Percentiles rank a stretch among this genome's conserved stretches.
phyloP scores from a whole-genome alignment of 768 basidiomycete species.

The Strobilomyces confusus region DNA sequence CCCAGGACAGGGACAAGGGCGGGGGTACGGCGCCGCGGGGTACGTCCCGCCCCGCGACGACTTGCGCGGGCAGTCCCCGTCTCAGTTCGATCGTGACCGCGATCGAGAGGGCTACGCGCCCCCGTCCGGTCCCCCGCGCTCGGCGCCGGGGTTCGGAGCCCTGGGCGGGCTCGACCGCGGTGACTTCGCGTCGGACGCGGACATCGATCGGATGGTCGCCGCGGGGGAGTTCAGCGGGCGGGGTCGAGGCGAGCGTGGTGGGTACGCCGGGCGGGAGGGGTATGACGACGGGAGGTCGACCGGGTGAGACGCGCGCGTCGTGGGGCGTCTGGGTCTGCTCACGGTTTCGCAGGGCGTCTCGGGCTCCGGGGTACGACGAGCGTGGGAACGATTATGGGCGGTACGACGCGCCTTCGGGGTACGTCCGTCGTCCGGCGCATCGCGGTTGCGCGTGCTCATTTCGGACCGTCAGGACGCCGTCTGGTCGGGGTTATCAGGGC shows the following conservation, averaged over 20 bases:
- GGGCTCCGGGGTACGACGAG: neutral
- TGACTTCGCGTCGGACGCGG: conserved; percentile 30
- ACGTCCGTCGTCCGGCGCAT: neutral
- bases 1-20: neutral
- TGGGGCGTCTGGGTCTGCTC: no score
- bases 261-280: no score
- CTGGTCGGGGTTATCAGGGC: conserved; percentile 5
- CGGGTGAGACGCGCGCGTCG: no score
- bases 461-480: neutral
- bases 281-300: no score
- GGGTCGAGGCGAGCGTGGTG: neutral
- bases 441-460: neutral
- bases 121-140: conserved; percentile 9
- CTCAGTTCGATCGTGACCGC: no score
- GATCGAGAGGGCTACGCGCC: neutral
- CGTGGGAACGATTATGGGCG: neutral
- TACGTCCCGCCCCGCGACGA: no score
- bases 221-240: conserved; percentile 9
- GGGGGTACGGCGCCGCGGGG: neutral
- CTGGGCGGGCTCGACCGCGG: conserved; percentile 17
- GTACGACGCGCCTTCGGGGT: conserved; percentile 2
- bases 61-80: no score
- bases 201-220: conserved; percentile 20
- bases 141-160: neutral
- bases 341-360: no score